Evolutionary conservation across 176 grass and related monocot genomes (phyloP).

Genomic region (Microstegium vimineum): DNA sequence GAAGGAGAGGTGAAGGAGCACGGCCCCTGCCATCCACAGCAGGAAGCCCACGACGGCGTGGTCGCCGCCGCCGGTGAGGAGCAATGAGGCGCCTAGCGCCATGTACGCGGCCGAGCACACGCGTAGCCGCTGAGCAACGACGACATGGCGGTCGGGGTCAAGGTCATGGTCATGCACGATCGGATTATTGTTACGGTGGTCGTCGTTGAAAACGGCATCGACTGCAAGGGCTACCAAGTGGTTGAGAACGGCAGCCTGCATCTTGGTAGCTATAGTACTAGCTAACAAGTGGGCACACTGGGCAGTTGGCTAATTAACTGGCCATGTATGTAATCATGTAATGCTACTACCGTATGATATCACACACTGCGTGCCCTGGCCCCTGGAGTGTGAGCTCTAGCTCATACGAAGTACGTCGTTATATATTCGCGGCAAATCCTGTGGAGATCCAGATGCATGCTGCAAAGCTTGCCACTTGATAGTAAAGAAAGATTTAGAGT

Average conservation of each 20-base stretch:
- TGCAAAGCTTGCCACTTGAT: not conserved
- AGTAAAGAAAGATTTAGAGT: not conserved
- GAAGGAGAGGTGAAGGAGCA: not conserved
- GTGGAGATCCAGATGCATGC: not conserved
- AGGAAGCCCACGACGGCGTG: not conserved
- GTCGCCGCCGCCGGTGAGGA: not conserved
- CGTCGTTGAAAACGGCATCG: not conserved
- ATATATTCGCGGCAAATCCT: not conserved
- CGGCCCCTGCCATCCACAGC: not conserved
- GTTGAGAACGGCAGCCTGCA: not conserved
- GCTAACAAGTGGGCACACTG: not conserved
- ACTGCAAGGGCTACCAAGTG: not conserved
- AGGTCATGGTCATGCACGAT: not conserved
- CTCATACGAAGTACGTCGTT: not conserved
- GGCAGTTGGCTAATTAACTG: no score
- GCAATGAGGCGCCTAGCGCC: not conserved
- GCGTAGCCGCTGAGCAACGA: not conserved
- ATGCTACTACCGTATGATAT: not conserved
- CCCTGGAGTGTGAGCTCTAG: not conserved
- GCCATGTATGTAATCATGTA: not conserved
- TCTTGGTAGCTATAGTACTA: no score
- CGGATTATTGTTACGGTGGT: not conserved
- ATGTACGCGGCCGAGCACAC: not conserved
- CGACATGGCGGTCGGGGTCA: not conserved
- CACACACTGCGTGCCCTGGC: not conserved